A percentile compares a stretch with the other conserved stretches of the same genome.
These are phyloP conservation scores for Yamagishiella unicocca DNA, from an alignment of 139 green algal genomes.

Conservation along the genomic window DNA sequence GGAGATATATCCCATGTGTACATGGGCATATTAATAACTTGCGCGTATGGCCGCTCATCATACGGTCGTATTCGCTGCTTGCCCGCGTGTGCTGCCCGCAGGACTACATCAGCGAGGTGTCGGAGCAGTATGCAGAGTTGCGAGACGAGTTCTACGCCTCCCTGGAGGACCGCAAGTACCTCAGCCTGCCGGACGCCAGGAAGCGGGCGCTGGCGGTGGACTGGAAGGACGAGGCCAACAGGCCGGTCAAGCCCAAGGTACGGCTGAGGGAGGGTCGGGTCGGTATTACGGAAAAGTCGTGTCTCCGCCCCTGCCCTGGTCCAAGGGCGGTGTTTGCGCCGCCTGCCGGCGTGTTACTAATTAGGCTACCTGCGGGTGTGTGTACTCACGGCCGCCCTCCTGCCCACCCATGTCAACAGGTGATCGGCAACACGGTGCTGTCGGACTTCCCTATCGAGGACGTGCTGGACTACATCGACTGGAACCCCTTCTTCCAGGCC, in stretches of 20 bases:
- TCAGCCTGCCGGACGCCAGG: constrained; percentile 74
- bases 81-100: constrained; percentile 26
- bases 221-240: constrained; percentile 86
- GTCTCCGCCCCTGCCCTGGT: too few relatives aligned
- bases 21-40: too few relatives aligned
- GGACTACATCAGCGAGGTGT: constrained; percentile 86
- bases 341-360: too few relatives aligned
- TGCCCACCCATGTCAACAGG: background rate
- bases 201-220: constrained; percentile 81
- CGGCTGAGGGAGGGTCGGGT: background rate
- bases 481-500: constrained; percentile 99
- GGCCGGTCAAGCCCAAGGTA: constrained; percentile 81
- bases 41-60: too few relatives aligned
- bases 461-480: constrained; percentile 97
- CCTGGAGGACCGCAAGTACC: constrained; percentile 94
- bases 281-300: too few relatives aligned
- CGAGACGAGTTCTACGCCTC: constrained; percentile 97
- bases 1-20: too few relatives aligned
- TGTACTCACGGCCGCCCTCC: background rate
- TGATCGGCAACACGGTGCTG: constrained; percentile 77
- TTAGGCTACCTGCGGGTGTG: too few relatives aligned
- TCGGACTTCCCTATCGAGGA: constrained; percentile 91
- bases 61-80: too few relatives aligned
- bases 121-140: constrained; percentile 96
- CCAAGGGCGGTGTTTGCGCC: too few relatives aligned